Base-by-base conservation (phyloP, 257 asterid species). In the Nicotiana tabacum region DNA sequence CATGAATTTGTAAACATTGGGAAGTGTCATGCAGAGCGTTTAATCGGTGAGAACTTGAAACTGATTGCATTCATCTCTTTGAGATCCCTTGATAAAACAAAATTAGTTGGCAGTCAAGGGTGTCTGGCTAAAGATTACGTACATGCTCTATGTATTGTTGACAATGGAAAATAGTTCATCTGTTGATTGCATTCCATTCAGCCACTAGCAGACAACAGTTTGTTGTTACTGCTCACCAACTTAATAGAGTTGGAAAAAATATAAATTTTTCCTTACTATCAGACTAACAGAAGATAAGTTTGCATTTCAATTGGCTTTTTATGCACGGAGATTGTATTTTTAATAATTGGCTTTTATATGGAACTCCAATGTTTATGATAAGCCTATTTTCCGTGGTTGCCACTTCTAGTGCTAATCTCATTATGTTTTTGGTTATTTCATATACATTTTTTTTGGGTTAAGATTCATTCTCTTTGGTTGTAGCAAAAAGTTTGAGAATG, bases 1-100 rank as follows among this genome's bases (percentile, higher is more conserved):
- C 97, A 93, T 81, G 98, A 94, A 85, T 94, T 94, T 88, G 97
- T 94, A 74, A 94, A 92, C 87, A 94, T 94, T 81, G 91, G 91
- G 88, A 94, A 93, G 89, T 46, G 95, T 84, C 85, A 85, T 83
- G 98, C 98, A 43, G 94, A 91, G 89, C 97, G 98, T 48, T 87
- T 94, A 81, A 93, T 93, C 81, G 98, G 98, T 94, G 89, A 89
- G 87, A 61, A 60, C 83, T 62, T 68, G 24, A 53, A 10, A 3
- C 53, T 58, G 79, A 66, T 74, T 10, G 43, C 62, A 80, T 24
- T 60, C 43, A 53, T 68, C 60, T 62, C 30, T 66, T 10, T 33
- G 74, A 24, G 66, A 53, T n/a, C n/a, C 17, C 66, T 6, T 46
- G 9, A 16, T 56, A 65, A 39, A 58, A 24, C 56, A 39, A 33